These are phyloP conservation scores for Colletotrichum tanaceti DNA, from an alignment of 2,329 filamentous ascomycete genomes.

Conservation along the genomic window DNA sequence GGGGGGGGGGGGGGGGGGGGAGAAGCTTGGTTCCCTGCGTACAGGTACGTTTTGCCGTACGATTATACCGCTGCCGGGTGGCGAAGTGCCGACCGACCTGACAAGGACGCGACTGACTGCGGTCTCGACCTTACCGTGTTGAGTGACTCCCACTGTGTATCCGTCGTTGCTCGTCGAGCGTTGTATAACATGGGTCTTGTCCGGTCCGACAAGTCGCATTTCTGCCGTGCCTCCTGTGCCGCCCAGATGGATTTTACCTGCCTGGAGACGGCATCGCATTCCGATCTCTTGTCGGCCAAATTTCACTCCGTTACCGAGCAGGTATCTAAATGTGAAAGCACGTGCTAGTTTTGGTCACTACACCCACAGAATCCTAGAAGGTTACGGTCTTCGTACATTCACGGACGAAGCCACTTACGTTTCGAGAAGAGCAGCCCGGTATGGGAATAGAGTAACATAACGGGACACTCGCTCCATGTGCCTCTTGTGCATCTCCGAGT, in stretches of 20 bases:
- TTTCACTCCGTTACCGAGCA: neutral
- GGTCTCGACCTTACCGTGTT: neutral
- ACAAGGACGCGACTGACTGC: neutral
- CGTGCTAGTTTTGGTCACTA: too few relatives aligned
- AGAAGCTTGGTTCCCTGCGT: neutral
- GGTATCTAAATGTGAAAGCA: too few relatives aligned
- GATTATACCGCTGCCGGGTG: neutral
- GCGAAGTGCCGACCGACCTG: neutral
- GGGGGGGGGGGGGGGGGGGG: too few relatives aligned
- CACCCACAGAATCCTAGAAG: too few relatives aligned
- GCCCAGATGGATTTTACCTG: too few relatives aligned
- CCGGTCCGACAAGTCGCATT: neutral
- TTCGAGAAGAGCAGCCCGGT: too few relatives aligned
- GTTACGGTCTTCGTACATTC: too few relatives aligned
- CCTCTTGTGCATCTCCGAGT: too few relatives aligned
- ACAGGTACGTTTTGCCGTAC: conserved; percentile 11
- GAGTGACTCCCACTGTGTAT: neutral
- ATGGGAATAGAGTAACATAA: too few relatives aligned
- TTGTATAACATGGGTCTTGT: neutral
- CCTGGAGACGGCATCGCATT: neutral
- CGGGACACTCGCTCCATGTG: too few relatives aligned
- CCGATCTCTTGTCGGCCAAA: neutral
- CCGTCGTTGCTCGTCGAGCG: neutral
- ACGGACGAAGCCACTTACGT: too few relatives aligned
- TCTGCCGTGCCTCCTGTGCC: neutral